A percentile compares a stretch with the other conserved stretches of the same genome.
Evolutionary conservation across 2,329 filamentous ascomycete genomes (phyloP).

Genomic region (Exophiala bonariae): DNA sequence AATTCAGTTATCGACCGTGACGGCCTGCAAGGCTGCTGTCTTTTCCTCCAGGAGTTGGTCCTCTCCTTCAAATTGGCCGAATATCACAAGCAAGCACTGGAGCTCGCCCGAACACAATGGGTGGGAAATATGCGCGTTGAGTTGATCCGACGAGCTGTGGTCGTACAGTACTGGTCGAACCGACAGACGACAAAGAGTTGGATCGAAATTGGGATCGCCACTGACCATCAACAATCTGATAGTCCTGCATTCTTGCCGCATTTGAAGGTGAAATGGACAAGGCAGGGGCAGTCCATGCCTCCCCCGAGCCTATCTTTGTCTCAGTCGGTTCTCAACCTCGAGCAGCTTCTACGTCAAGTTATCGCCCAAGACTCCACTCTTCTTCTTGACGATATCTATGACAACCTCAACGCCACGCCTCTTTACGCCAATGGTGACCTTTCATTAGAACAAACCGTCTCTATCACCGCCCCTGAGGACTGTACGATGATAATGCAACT

Average conservation of each 20-base stretch:
- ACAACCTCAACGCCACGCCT: conserved; percentile 58
- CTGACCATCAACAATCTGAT: conserved; percentile 47
- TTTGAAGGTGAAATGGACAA: conserved; percentile 71
- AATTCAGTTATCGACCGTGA: conserved; percentile 70
- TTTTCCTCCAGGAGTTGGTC: conserved; percentile 81
- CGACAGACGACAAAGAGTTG: conserved; percentile 76
- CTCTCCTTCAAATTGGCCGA: conserved; percentile 88
- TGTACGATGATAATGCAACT: conserved; percentile 70
- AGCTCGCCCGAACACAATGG: conserved; percentile 72
- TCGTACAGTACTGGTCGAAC: conserved; percentile 87
- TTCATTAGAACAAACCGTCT: conserved; percentile 58
- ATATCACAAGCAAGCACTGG: conserved; percentile 72
- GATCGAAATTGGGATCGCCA: conserved; percentile 82
- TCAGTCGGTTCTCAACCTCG: conserved; percentile 67
- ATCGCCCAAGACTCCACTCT: conserved; percentile 74
- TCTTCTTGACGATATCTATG: conserved; percentile 67
- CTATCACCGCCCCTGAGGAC: conserved; percentile 62
- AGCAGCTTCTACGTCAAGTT: conserved; percentile 70
- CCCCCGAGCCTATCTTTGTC: conserved; percentile 69
- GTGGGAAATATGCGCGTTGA: conserved; percentile 75
- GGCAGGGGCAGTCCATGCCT: conserved; percentile 73
- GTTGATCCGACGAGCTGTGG: conserved; percentile 74
- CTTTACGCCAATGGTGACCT: conserved; percentile 64
- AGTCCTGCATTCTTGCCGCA: conserved; percentile 18
- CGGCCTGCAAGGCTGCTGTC: conserved; percentile 78